Percentiles rank a stretch among this genome's conserved stretches.
Evolutionary conservation across 257 asterid species (phyloP).

Genomic region (Salvia miltiorrhiza): DNA sequence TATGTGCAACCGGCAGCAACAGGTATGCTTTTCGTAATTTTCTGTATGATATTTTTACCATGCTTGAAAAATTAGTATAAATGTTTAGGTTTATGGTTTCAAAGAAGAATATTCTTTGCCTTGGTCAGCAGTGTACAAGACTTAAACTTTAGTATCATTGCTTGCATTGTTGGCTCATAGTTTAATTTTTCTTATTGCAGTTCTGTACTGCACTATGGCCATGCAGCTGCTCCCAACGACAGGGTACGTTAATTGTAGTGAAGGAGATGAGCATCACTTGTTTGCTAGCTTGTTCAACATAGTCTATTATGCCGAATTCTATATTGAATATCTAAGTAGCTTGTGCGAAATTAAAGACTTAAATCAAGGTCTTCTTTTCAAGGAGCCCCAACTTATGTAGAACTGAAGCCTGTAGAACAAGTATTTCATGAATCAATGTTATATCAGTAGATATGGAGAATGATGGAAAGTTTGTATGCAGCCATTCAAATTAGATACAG

Average conservation of each 20-base stretch:
- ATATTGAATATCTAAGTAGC: too few species aligned
- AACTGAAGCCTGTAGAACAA: neutral
- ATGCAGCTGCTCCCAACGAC: conserved; percentile 98
- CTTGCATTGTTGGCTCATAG: conserved; percentile 27
- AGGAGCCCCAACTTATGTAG: neutral
- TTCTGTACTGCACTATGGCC: conserved; percentile 96
- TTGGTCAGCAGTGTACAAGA: neutral
- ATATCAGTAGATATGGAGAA: neutral
- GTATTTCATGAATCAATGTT: neutral
- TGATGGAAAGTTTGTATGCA: neutral
- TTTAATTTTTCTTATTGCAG: conserved; percentile 36
- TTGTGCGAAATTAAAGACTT: neutral
- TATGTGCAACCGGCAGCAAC: conserved; percentile 91
- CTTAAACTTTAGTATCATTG: too few species aligned
- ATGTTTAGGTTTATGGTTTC: neutral
- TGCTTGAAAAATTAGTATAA: too few species aligned
- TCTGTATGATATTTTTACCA: neutral
- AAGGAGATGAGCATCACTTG: neutral
- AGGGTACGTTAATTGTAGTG: conserved; percentile 48
- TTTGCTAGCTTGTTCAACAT: neutral
- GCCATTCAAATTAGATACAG: neutral
- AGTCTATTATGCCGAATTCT: neutral
- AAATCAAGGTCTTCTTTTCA: neutral
- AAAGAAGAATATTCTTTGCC: neutral
- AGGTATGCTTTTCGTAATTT: conserved; percentile 42